Base-by-base conservation (phyloP, 352 stramenopile genomes). In the Globisporangium okanoganense region DNA sequence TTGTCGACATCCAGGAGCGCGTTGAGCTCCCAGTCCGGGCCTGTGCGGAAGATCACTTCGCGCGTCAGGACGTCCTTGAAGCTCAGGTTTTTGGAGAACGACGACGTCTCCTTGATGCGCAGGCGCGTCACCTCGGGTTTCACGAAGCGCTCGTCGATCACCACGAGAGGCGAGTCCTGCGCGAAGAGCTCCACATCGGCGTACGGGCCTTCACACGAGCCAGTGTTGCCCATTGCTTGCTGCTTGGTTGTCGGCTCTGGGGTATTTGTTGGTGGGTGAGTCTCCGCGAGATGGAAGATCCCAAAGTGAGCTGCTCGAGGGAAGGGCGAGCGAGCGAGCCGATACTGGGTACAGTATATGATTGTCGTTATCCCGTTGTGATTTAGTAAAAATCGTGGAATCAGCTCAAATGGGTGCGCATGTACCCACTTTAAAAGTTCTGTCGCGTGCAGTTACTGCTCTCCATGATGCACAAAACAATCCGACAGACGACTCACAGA, bases 51-150 rank as follows among this genome's bases (percentile, higher is more conserved):
- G 20, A 47, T 18, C n/a, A 53, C 35, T 4, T 55, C 27, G 20
- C 38, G 24, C 43, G 56, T 38, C n/a, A n/a, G 13, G 20, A 38
- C 35, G 20, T 62, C 47, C 31, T 38, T 55, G 44, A 62, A 55
- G 29, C 29, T 9, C 10, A 62, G 29, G 20, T 54, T 44, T 44
- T 55, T 62, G 25, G 56, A 62, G 43, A 22, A 45, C 65, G 13
- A 31, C 18, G 18, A 56, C 29, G 16, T 27, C 16, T 56, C 31
- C 27, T 40, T 43, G 27, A 56, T 18, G 29, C 27, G 29, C 49
- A 56, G 0, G n/a, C 49, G 29, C 18, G 49, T 56, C 9, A 44
- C 16, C 1, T 22, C 3, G 10, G 49, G 5, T 18, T n/a, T 20
- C n/a, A 56, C 49, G 29, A 18, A 56, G 16, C 33, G 31, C 31